phyloP scores from a whole-genome alignment of 1,284 basidiomycete genomes.

The Ganoderma resinaceum region DNA sequence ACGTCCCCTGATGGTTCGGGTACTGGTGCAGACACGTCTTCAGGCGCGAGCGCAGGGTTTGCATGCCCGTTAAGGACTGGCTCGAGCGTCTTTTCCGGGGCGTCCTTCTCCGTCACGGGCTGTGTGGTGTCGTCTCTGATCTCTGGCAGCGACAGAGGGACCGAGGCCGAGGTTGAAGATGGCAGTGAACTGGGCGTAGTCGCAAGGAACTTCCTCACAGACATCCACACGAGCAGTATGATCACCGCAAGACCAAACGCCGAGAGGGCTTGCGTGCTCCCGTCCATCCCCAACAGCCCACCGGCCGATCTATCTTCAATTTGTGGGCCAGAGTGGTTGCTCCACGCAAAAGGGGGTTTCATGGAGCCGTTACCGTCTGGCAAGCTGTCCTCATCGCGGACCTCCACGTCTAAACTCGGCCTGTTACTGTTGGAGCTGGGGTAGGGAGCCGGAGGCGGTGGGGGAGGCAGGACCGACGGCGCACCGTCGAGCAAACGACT shows the following conservation, averaged over 20 bases:
- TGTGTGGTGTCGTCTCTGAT: conserved; percentile 12
- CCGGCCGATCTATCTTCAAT: conserved; percentile 4
- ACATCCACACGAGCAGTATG: conserved; percentile 28
- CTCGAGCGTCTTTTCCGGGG: background rate
- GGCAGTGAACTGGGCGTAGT: background rate
- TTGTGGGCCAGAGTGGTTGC: conserved; percentile 10
- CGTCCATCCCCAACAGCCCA: conserved; percentile 22
- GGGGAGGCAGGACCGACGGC: conserved; percentile 35
- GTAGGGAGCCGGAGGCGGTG: conserved; percentile 4
- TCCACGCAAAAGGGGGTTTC: conserved; percentile 14
- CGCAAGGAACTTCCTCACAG: conserved; percentile 21
- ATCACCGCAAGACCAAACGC: conserved; percentile 31
- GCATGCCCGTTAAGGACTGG: conserved; percentile 18
- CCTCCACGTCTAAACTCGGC: conserved; percentile 4
- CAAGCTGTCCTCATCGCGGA: conserved; percentile 1
- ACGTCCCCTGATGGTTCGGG: conserved; percentile 4
- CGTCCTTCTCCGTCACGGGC: background rate
- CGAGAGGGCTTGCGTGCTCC: conserved; percentile 27
- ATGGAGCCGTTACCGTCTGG: conserved; percentile 14
- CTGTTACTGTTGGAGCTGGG: conserved; percentile 17
- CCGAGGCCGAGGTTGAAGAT: background rate
- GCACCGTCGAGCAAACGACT: conserved; percentile 45
- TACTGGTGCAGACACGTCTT: background rate
- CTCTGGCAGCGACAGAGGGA: conserved; percentile 9
- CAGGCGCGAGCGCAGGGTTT: background rate